Conservation (phyloP, 495 filamentous ascomycete species). For the Aspergillus heteromorphus region DNA sequence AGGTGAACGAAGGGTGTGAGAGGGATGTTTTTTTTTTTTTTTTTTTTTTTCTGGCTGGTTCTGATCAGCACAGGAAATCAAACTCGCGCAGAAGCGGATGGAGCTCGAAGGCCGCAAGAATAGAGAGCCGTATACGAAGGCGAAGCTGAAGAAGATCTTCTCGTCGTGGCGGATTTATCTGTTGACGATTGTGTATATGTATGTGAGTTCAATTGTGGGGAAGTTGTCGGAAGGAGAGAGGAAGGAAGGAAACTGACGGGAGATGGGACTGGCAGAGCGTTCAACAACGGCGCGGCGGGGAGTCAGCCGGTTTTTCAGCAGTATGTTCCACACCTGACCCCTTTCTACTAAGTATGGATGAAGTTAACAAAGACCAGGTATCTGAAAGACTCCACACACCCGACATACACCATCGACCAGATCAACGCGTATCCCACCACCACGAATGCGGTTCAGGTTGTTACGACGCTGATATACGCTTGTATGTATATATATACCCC, state of each 20-base stretch:
- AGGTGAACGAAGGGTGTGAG: too few relatives aligned
- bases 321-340: too few relatives aligned
- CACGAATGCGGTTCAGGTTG: slow-evolving; percentile 41
- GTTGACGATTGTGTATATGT: slow-evolving; percentile 41
- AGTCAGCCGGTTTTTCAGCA: slow-evolving; percentile 35
- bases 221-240: too few relatives aligned
- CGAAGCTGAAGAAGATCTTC: slow-evolving; percentile 50
- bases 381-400: slow-evolving; percentile 33
- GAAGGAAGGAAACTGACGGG: not conserved
- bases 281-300: slow-evolving; percentile 32
- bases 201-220: slow-evolving; percentile 2
- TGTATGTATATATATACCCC: slow-evolving; percentile 25
- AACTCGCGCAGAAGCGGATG: slow-evolving; percentile 43
- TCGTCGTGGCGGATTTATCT: slow-evolving; percentile 48
- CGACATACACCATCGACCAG: slow-evolving; percentile 32
- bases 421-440: slow-evolving; percentile 46
- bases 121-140: slow-evolving; percentile 39
- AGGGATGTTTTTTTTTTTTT: too few relatives aligned
- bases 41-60: too few relatives aligned
- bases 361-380: too few relatives aligned
- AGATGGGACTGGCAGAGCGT: slow-evolving; percentile 19
- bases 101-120: slow-evolving; percentile 39
- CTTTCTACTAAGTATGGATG: too few relatives aligned
- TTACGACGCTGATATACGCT: slow-evolving; percentile 42
- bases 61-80: slow-evolving; percentile 47